These are phyloP conservation scores for Capillidium heterosporum DNA, from an alignment of 371 early-diverging fungal species.

Conservation along the genomic window DNA sequence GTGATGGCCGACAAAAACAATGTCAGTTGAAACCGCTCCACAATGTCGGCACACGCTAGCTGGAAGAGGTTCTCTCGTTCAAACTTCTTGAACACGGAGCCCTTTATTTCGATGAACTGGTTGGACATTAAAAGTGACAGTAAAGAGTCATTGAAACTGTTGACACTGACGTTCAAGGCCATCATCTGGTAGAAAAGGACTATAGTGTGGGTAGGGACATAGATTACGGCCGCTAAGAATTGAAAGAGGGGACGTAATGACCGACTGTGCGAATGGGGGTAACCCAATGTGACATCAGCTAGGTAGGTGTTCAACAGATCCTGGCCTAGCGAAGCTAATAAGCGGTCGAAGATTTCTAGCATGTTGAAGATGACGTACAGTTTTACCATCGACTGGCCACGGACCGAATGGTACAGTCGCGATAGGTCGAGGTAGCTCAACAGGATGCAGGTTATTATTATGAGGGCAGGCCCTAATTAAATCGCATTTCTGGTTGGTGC, in stretches of 20 bases:
- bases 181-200: constrained; percentile 91
- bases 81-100: constrained; percentile 87
- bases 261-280: constrained; percentile 17
- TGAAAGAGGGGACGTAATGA: constrained; percentile 11
- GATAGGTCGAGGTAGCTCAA: constrained; percentile 71
- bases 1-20: constrained; percentile 75
- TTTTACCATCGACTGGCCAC: constrained; percentile 89
- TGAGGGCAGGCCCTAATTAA: constrained; percentile 46
- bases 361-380: constrained; percentile 93
- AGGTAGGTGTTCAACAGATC: constrained; percentile 88
- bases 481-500: constrained; percentile 67
- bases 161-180: constrained; percentile 88
- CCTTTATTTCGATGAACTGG: constrained; percentile 96
- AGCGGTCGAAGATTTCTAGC: constrained; percentile 82
- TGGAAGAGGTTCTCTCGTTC: constrained; percentile 94
- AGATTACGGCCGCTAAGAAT: background rate
- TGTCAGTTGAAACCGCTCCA: constrained; percentile 83
- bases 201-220: constrained; percentile 55
- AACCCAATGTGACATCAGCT: constrained; percentile 24
- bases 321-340: constrained; percentile 81
- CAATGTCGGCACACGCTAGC: constrained; percentile 79
- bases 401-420: constrained; percentile 79
- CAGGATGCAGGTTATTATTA: constrained; percentile 46
- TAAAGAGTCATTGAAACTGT: constrained; percentile 83
- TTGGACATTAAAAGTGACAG: constrained; percentile 83